Conservation (phyloP, 2,329 filamentous ascomycete species). For the Colletotrichum sp. region DNA sequence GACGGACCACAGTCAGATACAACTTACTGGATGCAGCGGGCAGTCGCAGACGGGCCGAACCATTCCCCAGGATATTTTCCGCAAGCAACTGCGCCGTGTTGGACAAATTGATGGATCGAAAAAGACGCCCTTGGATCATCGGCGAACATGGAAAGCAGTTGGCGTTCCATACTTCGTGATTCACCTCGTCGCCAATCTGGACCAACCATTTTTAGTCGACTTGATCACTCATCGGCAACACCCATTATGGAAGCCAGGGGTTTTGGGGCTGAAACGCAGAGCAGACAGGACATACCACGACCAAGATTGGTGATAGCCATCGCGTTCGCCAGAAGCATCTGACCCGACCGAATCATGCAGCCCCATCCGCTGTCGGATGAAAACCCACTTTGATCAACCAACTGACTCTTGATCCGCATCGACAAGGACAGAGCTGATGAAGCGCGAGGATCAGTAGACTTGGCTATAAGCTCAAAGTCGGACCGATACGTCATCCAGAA, state of each 20-base stretch:
- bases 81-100: conserved; percentile 84
- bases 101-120: conserved; percentile 93
- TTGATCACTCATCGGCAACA: neutral
- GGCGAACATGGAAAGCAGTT: conserved; percentile 81
- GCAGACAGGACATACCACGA: conserved; percentile 61
- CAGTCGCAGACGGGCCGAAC: conserved; percentile 98
- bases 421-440: conserved; percentile 76
- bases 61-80: conserved; percentile 96
- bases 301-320: conserved; percentile 76
- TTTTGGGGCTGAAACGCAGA: neutral
- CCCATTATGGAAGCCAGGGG: neutral
- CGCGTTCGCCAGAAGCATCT: conserved; percentile 89
- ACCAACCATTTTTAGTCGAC: neutral
- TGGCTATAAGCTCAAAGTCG: conserved; percentile 82
- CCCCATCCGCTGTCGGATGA: conserved; percentile 96
- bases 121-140: conserved; percentile 87
- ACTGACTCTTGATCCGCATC: conserved; percentile 81
- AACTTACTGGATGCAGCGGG: conserved; percentile 87
- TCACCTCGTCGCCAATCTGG: conserved; percentile 76
- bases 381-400: conserved; percentile 82
- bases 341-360: conserved; percentile 97
- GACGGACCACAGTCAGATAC: neutral
- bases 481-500: conserved; percentile 98
- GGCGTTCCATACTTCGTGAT: conserved; percentile 64
- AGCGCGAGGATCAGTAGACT: conserved; percentile 76